Conservation (phyloP, 768 basidiomycete species). For the Tremella fuciformis region DNA sequence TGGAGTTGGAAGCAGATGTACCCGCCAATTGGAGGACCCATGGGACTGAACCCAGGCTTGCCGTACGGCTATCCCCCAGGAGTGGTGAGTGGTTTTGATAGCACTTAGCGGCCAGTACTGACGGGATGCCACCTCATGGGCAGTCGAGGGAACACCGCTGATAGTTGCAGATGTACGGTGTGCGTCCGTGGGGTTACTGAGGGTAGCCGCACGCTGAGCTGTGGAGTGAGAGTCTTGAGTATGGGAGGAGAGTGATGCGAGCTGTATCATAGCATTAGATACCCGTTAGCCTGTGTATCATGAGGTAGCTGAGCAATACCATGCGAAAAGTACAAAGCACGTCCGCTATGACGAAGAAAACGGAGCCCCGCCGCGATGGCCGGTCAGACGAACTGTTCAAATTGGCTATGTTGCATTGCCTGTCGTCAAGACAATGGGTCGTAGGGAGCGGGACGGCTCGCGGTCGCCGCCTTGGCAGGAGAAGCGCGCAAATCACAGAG, state of each 20-base stretch:
- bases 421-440: not conserved
- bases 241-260: too few species aligned
- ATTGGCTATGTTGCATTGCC: too few species aligned
- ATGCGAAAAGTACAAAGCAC: too few species aligned
- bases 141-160: not conserved
- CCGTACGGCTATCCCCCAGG: not conserved
- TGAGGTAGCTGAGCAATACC: too few species aligned
- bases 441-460: not conserved
- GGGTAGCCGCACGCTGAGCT: too few species aligned
- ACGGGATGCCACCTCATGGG: not conserved
- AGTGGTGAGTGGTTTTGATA: not conserved
- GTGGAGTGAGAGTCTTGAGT: too few species aligned
- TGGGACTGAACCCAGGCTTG: not conserved
- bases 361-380: too few species aligned
- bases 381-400: too few species aligned
- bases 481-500: not conserved
- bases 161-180: not conserved
- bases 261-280: too few species aligned
- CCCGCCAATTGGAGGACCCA: not conserved
- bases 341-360: too few species aligned
- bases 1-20: slow-evolving; percentile 9
- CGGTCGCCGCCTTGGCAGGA: not conserved
- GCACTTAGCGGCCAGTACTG: not conserved
- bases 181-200: not conserved
- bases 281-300: too few species aligned